These are phyloP conservation scores for Pterocarpus santalinus DNA, from an alignment of 306 rosid species.

Conservation along the genomic window DNA sequence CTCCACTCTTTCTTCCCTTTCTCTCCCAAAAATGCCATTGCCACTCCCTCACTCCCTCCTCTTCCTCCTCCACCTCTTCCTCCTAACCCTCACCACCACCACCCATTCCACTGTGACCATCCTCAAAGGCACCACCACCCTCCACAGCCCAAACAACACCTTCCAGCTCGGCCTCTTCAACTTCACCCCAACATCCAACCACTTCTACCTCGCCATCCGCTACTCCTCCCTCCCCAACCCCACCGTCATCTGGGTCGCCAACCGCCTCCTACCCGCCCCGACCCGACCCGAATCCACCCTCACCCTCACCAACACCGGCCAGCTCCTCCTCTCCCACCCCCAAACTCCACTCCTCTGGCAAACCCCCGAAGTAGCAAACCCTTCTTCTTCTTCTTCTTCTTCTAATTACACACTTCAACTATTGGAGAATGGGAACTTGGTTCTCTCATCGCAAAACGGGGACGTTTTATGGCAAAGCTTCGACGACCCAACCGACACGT, in stretches of 20 bases:
- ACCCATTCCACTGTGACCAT: not conserved
- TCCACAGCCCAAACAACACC: slow-evolving; percentile 57
- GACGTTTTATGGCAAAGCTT: slow-evolving; percentile 80
- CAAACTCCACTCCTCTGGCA: slow-evolving; percentile 58
- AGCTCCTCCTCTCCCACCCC: slow-evolving; percentile 55
- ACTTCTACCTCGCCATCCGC: slow-evolving; percentile 63
- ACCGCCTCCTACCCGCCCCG: slow-evolving; percentile 57
- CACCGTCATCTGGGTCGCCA: slow-evolving; percentile 75
- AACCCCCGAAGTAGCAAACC: not conserved
- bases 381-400: not conserved
- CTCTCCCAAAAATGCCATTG: slow-evolving; percentile 16
- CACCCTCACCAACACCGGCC: slow-evolving; percentile 56
- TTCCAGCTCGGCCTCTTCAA: slow-evolving; percentile 70
- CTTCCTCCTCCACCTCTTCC: not conserved
- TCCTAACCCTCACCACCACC: not conserved
- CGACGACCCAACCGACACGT: slow-evolving; percentile 77
- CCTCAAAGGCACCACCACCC: slow-evolving; percentile 47
- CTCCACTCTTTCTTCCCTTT: not conserved
- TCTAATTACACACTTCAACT: slow-evolving; percentile 14
- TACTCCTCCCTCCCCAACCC: slow-evolving; percentile 56
- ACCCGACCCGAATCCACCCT: slow-evolving; percentile 43
- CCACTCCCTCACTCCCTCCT: slow-evolving; percentile 5
- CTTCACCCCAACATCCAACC: slow-evolving; percentile 35
- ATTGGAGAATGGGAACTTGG: slow-evolving; percentile 67
- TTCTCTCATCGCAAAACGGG: slow-evolving; percentile 46